Percentiles rank a stretch among this genome's conserved stretches.
These are phyloP conservation scores for Penicillium soppii DNA, from an alignment of 495 filamentous ascomycete genomes.

Conservation along the genomic window DNA sequence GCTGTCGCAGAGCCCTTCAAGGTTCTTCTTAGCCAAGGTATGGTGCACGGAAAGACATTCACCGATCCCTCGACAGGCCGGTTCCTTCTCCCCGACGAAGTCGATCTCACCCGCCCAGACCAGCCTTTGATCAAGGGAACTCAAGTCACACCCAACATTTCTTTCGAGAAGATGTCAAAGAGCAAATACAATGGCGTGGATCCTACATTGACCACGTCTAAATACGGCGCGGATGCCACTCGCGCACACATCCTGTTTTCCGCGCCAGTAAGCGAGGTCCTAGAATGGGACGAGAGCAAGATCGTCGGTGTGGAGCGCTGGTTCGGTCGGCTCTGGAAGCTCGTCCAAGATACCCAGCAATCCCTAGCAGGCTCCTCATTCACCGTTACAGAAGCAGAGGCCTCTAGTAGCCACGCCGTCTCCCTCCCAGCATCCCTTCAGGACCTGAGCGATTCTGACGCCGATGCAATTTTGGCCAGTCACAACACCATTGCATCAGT, in stretches of 20 bases:
- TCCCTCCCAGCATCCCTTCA: constrained; percentile 29
- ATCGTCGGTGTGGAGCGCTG: constrained; percentile 80
- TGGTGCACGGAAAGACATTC: constrained; percentile 88
- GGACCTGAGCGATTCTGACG: constrained; percentile 48
- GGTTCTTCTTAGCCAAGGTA: constrained; percentile 78
- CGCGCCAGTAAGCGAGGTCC: constrained; percentile 75
- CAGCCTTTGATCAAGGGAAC: constrained; percentile 61
- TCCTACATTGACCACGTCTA: constrained; percentile 64
- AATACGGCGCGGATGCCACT: constrained; percentile 80
- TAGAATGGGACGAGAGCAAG: constrained; percentile 86
- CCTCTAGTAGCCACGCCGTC: constrained; percentile 19
- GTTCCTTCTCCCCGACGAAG: constrained; percentile 75
- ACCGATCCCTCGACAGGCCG: constrained; percentile 70
- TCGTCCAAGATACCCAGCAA: constrained; percentile 44
- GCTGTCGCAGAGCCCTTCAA: constrained; percentile 70
- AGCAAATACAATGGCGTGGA: constrained; percentile 94
- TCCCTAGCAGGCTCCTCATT: constrained; percentile 23
- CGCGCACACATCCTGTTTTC: constrained; percentile 86
- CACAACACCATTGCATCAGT: constrained; percentile 69
- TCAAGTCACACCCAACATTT: constrained; percentile 54
- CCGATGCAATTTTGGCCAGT: constrained; percentile 58
- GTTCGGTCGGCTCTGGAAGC: constrained; percentile 64
- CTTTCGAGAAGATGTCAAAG: constrained; percentile 94
- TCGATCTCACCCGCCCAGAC: constrained; percentile 59
- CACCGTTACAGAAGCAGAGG: constrained; percentile 13